Evolutionary conservation across 768 basidiomycete species (phyloP), one percentile per base, ranked within the genome.

Genomic region (Leccinum boreale): DNA sequence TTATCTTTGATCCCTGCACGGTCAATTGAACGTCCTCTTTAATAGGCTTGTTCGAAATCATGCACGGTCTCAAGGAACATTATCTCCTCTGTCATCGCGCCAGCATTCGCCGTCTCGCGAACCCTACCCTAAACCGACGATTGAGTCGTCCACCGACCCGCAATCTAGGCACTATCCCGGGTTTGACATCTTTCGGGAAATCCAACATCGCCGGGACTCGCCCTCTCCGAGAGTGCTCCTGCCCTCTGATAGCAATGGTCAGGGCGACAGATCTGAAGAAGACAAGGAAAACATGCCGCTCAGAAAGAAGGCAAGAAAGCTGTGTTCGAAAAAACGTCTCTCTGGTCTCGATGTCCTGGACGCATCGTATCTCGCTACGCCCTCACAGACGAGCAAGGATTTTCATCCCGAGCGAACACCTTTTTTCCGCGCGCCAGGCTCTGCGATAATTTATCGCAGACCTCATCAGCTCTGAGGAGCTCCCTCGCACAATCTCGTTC

Each of bases 81-180:
- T n/a, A 5, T 59, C 61, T 33, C 58, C 58, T 36, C 59, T 56
- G 47, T 52, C 65, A 21, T 60, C 60, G 31, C 52, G 46, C 17
- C 59, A 44, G 28, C 50, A 29, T 55, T 65, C 63, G 23, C 67
- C 58, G 23, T 50, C 53, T 8, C 56, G 57, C 12, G 62, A 63
- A 65, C 23, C 64, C 64, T 45, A 66, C 69, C 19, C 61, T 67
- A 51, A 63, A 69, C 53, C 73, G 69, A 39, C 79, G 75, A 57
- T 74, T 74, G 54, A 71, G 23, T 75, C 77, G 28, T 74, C 71
- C 17, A 66, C 73, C 28, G 78, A 86, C 65, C 79, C 79, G 1
- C 76, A 79, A 47, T 86, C 85, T 15, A 75, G 79, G 39, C 87
- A 88, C 62, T 87, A 86, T 67, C 87, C 87, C 12, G 86, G 87